phyloP scores from a whole-genome alignment of 2,329 filamentous ascomycete species.

The Ophiostoma ulmi region DNA sequence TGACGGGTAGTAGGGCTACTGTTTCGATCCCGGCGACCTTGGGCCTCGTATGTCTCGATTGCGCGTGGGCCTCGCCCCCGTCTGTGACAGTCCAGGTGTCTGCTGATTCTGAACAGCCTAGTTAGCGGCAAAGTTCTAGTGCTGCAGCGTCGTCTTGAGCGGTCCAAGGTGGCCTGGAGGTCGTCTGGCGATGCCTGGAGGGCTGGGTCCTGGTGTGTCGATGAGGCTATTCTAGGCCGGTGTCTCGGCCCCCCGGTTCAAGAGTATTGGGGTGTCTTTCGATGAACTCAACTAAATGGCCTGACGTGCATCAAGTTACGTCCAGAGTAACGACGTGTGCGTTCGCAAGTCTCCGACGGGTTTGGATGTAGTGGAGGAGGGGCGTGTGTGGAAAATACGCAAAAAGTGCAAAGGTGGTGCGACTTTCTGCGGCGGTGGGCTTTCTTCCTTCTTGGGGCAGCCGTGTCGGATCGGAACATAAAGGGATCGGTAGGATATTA shows the following conservation, averaged over 20 bases:
- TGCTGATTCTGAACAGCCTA: neutral
- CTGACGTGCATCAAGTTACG: constrained; percentile 20
- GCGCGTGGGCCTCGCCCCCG: constrained; percentile 16
- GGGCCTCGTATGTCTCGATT: constrained; percentile 12
- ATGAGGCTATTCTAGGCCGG: neutral
- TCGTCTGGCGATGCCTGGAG: neutral
- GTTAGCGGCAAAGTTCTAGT: neutral
- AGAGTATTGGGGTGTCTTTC: neutral
- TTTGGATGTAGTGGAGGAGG: constrained; percentile 9
- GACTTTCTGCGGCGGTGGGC: constrained; percentile 17
- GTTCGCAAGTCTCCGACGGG: neutral
- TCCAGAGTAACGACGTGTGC: neutral
- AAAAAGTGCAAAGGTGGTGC: constrained; percentile 18
- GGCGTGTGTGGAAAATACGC: constrained; percentile 19
- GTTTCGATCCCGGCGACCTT: neutral
- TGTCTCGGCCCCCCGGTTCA: neutral
- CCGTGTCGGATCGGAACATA: constrained; percentile 10
- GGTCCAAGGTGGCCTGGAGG: neutral
- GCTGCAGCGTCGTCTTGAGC: neutral
- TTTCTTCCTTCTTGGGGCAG: constrained; percentile 1
- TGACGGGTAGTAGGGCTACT: neutral
- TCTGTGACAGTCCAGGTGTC: neutral
- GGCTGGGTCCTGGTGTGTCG: neutral
- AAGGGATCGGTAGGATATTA: neutral
- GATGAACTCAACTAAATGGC: constrained; percentile 20